These are phyloP conservation scores for Ceratobasidium sp. DNA, from an alignment of 1,284 basidiomycete genomes.

Conservation along the genomic window DNA sequence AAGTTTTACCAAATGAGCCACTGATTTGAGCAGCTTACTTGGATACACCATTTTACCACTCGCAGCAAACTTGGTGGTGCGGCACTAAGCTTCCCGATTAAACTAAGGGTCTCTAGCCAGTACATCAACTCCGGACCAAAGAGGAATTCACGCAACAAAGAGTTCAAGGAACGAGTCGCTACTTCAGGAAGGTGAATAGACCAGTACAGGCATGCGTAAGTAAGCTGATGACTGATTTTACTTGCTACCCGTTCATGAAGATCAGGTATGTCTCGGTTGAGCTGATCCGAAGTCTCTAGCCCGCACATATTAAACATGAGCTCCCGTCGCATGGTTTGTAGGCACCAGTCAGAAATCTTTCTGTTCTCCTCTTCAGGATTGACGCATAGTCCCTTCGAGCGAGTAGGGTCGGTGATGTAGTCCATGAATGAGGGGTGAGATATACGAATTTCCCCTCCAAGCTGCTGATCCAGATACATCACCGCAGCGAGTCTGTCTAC, in stretches of 20 bases:
- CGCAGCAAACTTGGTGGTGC: neutral
- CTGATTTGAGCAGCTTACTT: too few relatives aligned
- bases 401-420: neutral
- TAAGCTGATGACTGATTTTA: neutral
- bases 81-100: neutral
- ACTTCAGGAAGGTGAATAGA: too few relatives aligned
- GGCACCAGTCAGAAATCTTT: neutral
- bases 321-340: neutral
- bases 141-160: too few relatives aligned
- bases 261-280: neutral
- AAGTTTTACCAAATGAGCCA: neutral
- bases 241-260: neutral
- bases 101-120: too few relatives aligned
- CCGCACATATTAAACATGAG: conserved; percentile 22
- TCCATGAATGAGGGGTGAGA: too few relatives aligned
- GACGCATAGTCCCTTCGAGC: neutral
- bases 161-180: too few relatives aligned
- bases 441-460: conserved; percentile 4
- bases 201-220: neutral
- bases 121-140: too few relatives aligned
- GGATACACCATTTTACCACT: neutral
- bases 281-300: neutral
- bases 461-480: neutral
- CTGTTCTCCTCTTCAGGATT: neutral
- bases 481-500: neutral